Percentiles rank a stretch among this genome's conserved stretches.
Conservation (phyloP, 2,329 filamentous ascomycete genomes). For the Aspergillus piperis region DNA sequence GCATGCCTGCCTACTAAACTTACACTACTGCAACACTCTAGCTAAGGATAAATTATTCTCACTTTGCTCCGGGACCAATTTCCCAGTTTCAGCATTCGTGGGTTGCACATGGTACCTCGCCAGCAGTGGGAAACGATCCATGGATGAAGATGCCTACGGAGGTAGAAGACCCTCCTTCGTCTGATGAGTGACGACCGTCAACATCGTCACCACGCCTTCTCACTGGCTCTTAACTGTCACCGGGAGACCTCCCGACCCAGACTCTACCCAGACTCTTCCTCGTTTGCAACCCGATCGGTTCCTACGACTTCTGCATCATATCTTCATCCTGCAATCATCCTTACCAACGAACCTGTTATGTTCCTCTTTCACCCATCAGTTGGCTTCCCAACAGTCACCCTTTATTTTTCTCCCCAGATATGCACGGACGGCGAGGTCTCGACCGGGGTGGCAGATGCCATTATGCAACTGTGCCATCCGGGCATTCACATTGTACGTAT, state of each 20-base stretch:
- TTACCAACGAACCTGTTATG: background rate
- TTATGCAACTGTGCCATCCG: conserved; percentile 64
- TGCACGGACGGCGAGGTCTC: conserved; percentile 77
- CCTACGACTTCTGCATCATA: conserved; percentile 1
- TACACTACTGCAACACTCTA: background rate
- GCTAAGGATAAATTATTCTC: too few relatives aligned
- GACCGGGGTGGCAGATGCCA: conserved; percentile 74
- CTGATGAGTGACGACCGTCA: background rate
- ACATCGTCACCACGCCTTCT: background rate
- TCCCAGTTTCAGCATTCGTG: background rate
- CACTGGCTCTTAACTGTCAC: background rate
- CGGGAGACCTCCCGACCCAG: conserved; percentile 6
- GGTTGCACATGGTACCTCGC: background rate
- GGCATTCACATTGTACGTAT: conserved; percentile 80
- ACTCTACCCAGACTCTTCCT: conserved; percentile 2
- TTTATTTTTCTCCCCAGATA: conserved; percentile 48
- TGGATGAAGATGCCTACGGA: background rate
- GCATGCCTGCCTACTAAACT: background rate
- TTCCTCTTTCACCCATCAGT: background rate
- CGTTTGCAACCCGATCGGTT: background rate
- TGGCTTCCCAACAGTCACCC: background rate
- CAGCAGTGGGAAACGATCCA: conserved; percentile 21
- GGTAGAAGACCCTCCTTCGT: background rate
- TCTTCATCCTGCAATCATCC: background rate
- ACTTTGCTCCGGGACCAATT: background rate